These are phyloP conservation scores for Erythrophleum ivorense DNA, from an alignment of 331 rosid species.

Conservation along the genomic window DNA sequence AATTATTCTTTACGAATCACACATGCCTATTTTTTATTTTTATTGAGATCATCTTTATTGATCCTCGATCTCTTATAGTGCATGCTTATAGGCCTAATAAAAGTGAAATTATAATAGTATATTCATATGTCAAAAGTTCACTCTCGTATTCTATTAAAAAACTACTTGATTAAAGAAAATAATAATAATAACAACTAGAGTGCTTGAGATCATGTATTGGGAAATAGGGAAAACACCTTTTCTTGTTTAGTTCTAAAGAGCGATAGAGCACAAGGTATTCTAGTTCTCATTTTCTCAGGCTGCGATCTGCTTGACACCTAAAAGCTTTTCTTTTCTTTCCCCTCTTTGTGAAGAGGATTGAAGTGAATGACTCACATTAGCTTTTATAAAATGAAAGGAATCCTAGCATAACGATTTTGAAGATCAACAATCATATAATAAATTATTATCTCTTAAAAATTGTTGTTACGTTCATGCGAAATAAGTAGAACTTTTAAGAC, in stretches of 20 bases:
- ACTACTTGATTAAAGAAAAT: neutral
- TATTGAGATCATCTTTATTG: too few species aligned
- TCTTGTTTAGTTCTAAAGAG: too few species aligned
- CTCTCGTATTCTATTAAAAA: neutral
- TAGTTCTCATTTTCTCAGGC: too few species aligned
- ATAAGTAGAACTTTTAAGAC: neutral
- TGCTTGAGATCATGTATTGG: too few species aligned
- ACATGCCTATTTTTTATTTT: too few species aligned
- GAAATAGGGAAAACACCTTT: too few species aligned
- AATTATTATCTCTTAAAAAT: neutral
- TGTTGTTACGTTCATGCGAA: neutral
- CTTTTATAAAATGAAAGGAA: neutral
- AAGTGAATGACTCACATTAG: neutral
- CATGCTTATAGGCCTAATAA: neutral
- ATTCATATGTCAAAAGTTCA: neutral
- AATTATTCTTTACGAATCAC: too few species aligned
- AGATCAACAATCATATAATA: neutral
- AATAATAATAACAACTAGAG: too few species aligned
- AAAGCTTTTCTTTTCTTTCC: too few species aligned
- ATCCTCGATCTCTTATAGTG: too few species aligned
- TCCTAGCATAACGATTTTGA: neutral
- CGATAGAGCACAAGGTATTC: too few species aligned
- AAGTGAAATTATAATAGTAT: neutral
- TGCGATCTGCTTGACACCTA: too few species aligned
- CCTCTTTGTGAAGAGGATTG: neutral